Base-by-base conservation (phyloP, 129 eudicot species). In the Centella asiatica region DNA sequence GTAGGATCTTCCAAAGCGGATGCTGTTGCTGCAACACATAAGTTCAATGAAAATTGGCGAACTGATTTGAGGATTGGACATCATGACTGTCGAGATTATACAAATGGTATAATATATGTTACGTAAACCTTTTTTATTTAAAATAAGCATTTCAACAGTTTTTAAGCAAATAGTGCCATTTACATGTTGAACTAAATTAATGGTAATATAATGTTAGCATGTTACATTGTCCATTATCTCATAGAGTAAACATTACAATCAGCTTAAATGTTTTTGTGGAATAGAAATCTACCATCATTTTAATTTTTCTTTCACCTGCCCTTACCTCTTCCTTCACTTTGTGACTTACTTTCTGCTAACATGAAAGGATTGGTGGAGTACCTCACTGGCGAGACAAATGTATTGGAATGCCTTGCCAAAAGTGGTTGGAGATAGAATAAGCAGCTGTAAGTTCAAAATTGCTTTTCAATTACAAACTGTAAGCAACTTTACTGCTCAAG, bases 41-140 rank as follows among this genome's bases (percentile, higher is more conserved):
- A 74, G 61, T 92, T 87, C 81, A 87, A 92, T 45, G 50, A 74
- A 31, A 56, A 45, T 24, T 92, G 99, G 99, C 82, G 76, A 32
- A 87, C 95, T 20, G 79, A 80, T 69, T 60, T 92, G 57, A 69
- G 72, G 18, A 74, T 84, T 44, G 88, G 90, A 18, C 77, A 72
- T 19, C 88, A 87, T 24, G 96, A 92, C 29, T 92, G 96, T 72
- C 87, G 96, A 51, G 72, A 87, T 82, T 92, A 92, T 60, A 63
- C 80, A 42, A 77, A 87, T 54, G 98, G 95, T 85, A 78, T 29
- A 31, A 37, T 20, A 8, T 2, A 64, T 29, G 13, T 62, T 55
- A n/a, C 61, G 18, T n/a, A n/a, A n/a, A n/a, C n/a, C n/a, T n/a
- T n/a, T 46, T 67, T 4, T 19, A 58, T 49, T 1, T 1, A 22